Evolutionary conservation across 75 land plant species (phyloP).

Genomic region (Cunninghamia lanceolata): DNA sequence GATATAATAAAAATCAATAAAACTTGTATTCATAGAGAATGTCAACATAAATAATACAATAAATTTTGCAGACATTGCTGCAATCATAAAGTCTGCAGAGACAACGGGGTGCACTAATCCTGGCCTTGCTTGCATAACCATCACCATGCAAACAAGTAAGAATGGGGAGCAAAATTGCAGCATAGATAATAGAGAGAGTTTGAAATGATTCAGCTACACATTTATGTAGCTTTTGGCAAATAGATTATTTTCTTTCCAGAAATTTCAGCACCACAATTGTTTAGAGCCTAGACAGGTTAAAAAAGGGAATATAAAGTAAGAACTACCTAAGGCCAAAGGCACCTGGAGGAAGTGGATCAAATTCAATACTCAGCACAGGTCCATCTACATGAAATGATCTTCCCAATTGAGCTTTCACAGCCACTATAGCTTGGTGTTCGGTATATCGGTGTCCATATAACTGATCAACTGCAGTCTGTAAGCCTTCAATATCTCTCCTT

Average conservation of each 20-base stretch:
- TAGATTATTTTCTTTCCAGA: background rate
- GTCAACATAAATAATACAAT: background rate
- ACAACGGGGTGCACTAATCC: background rate
- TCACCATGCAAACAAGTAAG: conserved; percentile 7
- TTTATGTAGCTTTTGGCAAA: background rate
- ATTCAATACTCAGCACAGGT: conserved; percentile 45
- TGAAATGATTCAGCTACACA: background rate
- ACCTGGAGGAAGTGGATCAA: conserved; percentile 63
- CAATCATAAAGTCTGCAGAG: background rate
- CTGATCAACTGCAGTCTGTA: conserved; percentile 22
- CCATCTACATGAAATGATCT: conserved; percentile 40
- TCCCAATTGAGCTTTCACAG: conserved; percentile 47
- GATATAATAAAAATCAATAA: background rate
- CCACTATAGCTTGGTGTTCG: conserved; percentile 50
- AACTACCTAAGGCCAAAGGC: conserved; percentile 36
- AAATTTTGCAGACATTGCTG: background rate
- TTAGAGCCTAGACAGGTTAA: background rate
- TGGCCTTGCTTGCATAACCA: conserved; percentile 4
- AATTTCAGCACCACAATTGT: background rate
- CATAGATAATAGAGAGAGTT: background rate
- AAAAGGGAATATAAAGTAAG: background rate
- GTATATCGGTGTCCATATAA: conserved; percentile 30
- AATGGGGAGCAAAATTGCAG: conserved; percentile 13
- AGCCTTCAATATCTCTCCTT: conserved; percentile 8
- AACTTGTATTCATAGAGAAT: background rate